Evolutionary conservation across 352 stramenopile species (phyloP).

Genomic region (Pythium oligandrum): DNA sequence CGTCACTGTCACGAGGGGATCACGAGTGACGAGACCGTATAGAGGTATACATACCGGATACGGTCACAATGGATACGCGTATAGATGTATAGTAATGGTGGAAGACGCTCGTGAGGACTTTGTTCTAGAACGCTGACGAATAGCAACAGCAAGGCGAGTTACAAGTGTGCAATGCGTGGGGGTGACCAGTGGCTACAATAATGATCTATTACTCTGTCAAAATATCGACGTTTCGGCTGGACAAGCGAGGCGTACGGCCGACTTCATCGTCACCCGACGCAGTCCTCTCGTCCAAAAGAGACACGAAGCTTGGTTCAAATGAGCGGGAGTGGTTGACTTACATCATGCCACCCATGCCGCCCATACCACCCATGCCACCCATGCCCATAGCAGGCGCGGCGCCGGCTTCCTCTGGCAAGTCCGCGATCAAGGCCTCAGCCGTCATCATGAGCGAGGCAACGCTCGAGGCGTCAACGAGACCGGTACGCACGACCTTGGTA

Average conservation of each 20-base stretch:
- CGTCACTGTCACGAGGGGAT: no score
- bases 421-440: constrained; percentile 98
- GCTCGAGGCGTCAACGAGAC: constrained; percentile 97
- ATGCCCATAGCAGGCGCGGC: constrained; percentile 61
- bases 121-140: no score
- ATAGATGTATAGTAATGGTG: no score
- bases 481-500: constrained; percentile 98
- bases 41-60: no score
- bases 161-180: background rate
- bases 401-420: constrained; percentile 90
- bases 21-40: no score
- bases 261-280: no score
- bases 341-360: constrained; percentile 84
- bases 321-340: constrained; percentile 24
- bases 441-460: constrained; percentile 99
- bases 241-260: no score
- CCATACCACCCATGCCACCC: constrained; percentile 77
- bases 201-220: constrained; percentile 42
- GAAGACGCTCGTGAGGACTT: no score
- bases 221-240: constrained; percentile 8
- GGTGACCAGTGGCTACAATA: constrained; percentile 22
- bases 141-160: background rate
- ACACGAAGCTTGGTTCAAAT: no score
- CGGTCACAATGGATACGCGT: no score
- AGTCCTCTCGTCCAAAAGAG: no score